A percentile compares a stretch with the other conserved stretches of the same genome.
phyloP scores from a whole-genome alignment of 2,329 filamentous ascomycete genomes.

The Arthrobotrys sinensis region DNA sequence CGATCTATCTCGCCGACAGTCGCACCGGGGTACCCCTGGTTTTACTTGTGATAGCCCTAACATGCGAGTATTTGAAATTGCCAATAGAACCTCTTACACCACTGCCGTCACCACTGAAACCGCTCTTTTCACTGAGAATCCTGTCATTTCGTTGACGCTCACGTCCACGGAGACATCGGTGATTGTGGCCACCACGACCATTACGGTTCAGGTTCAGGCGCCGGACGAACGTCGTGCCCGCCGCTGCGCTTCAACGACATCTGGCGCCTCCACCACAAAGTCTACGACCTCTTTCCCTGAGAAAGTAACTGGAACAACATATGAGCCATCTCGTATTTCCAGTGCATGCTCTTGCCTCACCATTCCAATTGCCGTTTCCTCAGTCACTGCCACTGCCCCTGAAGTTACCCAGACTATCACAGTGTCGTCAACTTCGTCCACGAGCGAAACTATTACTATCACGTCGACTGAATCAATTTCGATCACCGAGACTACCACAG shows the following conservation, averaged over 20 bases:
- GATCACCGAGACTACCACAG: not conserved
- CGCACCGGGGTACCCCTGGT: too few species aligned
- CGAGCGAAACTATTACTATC: not conserved
- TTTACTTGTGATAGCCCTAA: not conserved
- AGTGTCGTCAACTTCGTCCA: not conserved
- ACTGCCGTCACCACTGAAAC: not conserved
- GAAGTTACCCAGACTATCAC: conserved; percentile 12
- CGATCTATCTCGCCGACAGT: not conserved
- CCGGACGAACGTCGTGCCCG: not conserved
- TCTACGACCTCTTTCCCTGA: conserved; percentile 3
- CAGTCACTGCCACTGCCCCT: conserved; percentile 10
- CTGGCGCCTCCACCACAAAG: not conserved
- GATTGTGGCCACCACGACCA: not conserved
- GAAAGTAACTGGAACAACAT: conserved; percentile 2
- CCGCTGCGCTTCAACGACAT: not conserved
- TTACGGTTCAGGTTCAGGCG: not conserved
- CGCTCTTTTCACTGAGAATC: not conserved
- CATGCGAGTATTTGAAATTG: not conserved
- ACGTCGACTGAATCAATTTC: not conserved
- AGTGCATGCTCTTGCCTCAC: conserved; percentile 19
- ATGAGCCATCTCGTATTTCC: conserved; percentile 5
- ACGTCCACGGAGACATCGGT: not conserved
- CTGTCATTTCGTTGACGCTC: not conserved
- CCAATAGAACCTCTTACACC: not conserved
- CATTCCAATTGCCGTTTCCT: not conserved